Evolutionary conservation across 1,284 basidiomycete species (phyloP).

Genomic region (Mycena citricolor): DNA sequence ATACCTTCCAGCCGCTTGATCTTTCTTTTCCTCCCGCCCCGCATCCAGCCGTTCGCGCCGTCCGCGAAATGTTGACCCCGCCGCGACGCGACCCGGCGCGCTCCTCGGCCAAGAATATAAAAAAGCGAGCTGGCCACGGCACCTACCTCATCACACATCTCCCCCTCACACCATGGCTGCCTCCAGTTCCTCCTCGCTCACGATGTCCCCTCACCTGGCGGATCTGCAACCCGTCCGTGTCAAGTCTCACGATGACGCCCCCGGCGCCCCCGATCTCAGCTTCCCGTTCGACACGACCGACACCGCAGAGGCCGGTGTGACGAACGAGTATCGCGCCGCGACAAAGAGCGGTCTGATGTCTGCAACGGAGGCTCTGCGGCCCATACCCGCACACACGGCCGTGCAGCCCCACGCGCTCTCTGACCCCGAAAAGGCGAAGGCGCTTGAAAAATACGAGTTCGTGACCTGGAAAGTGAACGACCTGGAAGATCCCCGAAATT

Average conservation of each 20-base stretch:
- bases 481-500: constrained; percentile 37
- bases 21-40: too few species aligned
- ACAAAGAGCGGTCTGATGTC: constrained; percentile 3
- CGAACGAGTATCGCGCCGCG: constrained; percentile 11
- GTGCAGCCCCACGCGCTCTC: background rate
- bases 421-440: constrained; percentile 35
- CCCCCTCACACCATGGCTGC: too few species aligned
- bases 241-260: constrained; percentile 10
- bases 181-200: too few species aligned
- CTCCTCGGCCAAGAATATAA: too few species aligned
- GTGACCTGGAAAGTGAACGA: constrained; percentile 34
- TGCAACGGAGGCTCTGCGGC: constrained; percentile 8
- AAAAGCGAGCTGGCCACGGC: too few species aligned
- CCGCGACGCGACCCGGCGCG: too few species aligned
- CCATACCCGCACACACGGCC: constrained; percentile 1
- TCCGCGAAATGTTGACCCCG: too few species aligned
- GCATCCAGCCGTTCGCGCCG: too few species aligned
- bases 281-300: constrained; percentile 11
- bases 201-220: too few species aligned
- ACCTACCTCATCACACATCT: too few species aligned
- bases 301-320: constrained; percentile 3
- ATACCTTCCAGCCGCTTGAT: too few species aligned
- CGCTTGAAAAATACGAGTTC: constrained; percentile 32
- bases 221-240: too few species aligned
- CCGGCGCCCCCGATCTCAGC: constrained; percentile 10